Base-by-base conservation (phyloP, 805 yeast species). In the Cyberlindnera lachancei region DNA sequence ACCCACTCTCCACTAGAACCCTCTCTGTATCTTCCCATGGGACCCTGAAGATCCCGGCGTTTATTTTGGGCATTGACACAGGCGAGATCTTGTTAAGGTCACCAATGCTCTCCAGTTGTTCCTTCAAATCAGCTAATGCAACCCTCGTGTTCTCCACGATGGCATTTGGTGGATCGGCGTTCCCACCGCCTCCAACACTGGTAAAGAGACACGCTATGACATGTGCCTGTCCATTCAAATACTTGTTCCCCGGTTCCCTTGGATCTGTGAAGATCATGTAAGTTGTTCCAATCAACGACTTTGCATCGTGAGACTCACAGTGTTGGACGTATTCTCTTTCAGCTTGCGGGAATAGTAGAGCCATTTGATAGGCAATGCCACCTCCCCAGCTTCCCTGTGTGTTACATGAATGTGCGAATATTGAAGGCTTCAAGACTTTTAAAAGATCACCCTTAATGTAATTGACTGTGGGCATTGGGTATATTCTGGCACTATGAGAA, bases 331-430 rank as follows among this genome's bases (percentile, higher is more conserved):
- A 82, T 4, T 46, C 41, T 27, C 51, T 42, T 44, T 71, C 80
- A 4, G 90, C 71, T 3, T 60, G 47, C 3, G 85, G 87, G 52
- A 66, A 84, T 28, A 59, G 53, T 13, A 44, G 33, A 16, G 65
- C 69, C 46, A 85, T 73, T 17, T 58, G 69, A 4, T 62, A 63
- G 0, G 94, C 94, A 3, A 85, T 70, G 0, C 95, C 95, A 4
- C 84, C 90, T 4, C 92, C 92, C 95, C 95, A 85, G 2, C 64
- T 48, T 0, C 94, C 95, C 17, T 64, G 61, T 23, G 86, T 75
- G 50, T 85, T 85, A 48, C 95, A 85, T 0, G 94, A 75, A 51
- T 85, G 95, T 1, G 81, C 81, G 5, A 84, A 52, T 3, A 81
- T 59, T 0, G 75, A 50, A 1, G 68, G 63, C 5, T 44, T 37